phyloP scores from a whole-genome alignment of 1,139 yeast species.

The Taphrina deformans region DNA sequence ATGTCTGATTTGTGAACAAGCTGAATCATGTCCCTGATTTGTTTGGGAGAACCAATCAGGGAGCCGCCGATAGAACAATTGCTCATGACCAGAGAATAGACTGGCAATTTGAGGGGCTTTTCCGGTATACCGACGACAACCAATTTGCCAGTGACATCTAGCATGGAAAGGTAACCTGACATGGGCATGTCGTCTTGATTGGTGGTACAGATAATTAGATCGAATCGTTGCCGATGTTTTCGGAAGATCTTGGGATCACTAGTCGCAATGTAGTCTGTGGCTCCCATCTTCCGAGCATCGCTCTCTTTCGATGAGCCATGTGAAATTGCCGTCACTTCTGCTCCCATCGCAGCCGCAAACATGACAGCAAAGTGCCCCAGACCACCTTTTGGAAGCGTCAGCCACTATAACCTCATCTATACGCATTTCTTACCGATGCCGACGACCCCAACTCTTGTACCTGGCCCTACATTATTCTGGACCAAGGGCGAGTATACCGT shows the following conservation, averaged over 20 bases:
- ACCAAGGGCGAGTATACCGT: conserved; percentile 61
- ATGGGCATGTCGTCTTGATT: conserved; percentile 44
- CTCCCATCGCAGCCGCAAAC: conserved; percentile 56
- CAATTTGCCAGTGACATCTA: conserved; percentile 34
- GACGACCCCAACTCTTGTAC: conserved; percentile 53
- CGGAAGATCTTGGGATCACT: conserved; percentile 46
- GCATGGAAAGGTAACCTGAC: conserved; percentile 41
- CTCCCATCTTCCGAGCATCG: conserved; percentile 53
- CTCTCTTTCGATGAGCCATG: conserved; percentile 50
- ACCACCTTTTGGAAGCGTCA: no score
- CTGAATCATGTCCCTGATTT: conserved; percentile 57
- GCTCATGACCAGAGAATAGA: conserved; percentile 27
- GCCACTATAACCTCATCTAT: no score
- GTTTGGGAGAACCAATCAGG: conserved; percentile 54
- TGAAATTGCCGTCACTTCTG: conserved; percentile 54
- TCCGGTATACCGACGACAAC: conserved; percentile 38
- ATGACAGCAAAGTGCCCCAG: conserved; percentile 58
- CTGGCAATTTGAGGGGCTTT: conserved; percentile 11
- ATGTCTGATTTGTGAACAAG: conserved; percentile 56
- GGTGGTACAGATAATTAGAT: conserved; percentile 54
- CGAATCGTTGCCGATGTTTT: conserved; percentile 49
- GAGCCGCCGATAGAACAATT: conserved; percentile 34
- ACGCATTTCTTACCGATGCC: conserved; percentile 46
- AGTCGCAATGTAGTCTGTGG: conserved; percentile 51
- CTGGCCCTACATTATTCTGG: conserved; percentile 54